Conservation (phyloP, 495 filamentous ascomycete genomes). For the Penicillium parvum region DNA sequence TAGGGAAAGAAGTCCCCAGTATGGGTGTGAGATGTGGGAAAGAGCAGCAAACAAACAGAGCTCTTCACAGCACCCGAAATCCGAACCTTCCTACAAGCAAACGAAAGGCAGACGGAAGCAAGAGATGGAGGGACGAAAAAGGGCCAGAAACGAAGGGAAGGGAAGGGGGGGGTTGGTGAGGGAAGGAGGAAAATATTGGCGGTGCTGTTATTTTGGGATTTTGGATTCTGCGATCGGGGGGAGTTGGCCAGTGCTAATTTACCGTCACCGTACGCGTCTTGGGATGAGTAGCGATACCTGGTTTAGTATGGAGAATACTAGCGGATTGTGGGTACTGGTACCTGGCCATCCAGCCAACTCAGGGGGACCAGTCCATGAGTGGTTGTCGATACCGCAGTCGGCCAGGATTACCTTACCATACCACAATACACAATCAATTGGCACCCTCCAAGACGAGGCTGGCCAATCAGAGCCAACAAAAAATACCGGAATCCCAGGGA, state of each 20-base stretch:
- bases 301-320: not conserved
- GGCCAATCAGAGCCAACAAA: constrained; percentile 10
- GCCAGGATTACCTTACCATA: constrained; percentile 10
- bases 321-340: not conserved
- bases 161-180: constrained; percentile 12
- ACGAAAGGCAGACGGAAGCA: constrained; percentile 25
- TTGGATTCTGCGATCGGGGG: too few relatives aligned
- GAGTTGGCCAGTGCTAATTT: constrained; percentile 3
- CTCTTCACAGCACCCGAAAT: constrained; percentile 2
- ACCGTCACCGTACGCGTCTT: constrained; percentile 1
- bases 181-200: constrained; percentile 25
- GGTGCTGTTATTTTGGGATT: constrained; percentile 44
- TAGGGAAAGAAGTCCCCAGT: too few relatives aligned
- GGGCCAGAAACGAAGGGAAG: constrained; percentile 31
- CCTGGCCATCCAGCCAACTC: not conserved
- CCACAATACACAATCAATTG: not conserved
- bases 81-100: constrained; percentile 24
- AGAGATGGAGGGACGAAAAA: constrained; percentile 29
- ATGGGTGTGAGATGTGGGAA: too few relatives aligned
- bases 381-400: constrained; percentile 8
- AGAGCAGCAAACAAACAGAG: constrained; percentile 8
- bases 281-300: not conserved
- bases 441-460: too few relatives aligned
- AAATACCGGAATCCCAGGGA: constrained; percentile 25
- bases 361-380: not conserved